Base-by-base conservation (phyloP, 2,329 filamentous ascomycete species). In the Cladosporium sp. region DNA sequence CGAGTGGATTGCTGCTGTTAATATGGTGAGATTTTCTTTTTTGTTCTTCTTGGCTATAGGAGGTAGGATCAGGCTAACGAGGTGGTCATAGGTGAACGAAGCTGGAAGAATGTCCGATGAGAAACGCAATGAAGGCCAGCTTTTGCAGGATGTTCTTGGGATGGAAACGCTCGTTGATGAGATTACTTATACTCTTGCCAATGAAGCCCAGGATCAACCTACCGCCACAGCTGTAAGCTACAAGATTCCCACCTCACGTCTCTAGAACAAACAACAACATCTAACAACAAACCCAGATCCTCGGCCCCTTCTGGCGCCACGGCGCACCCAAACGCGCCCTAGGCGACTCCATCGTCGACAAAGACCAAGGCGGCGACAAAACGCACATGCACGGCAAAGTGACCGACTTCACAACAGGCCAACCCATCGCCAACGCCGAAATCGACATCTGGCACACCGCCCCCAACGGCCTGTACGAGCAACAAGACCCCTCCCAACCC, bases 241-340 rank as follows among this genome's bases (percentile, higher is more conserved):
- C 41, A 13, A 13, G 25, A 20, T 9, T 15, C n/a, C 11, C 7
- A 2, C 6, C 29, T 19, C 38, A 20, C 4, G 13, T 20, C 13
- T 16, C 18, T 15, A 16, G 38, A 8, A 30, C n/a, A n/a, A n/a
- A n/a, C n/a, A 15, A 32, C 25, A n/a, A 20, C 16, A 13, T 19
- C 16, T 22, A 15, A 35, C 32, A 27, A 9, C 32, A 5, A 3
- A 2, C 18, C 15, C 11, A 43, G 35, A 89, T 95, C 57, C 78
- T 95, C 0, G 89, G 89, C 0, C 89, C 89, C 1, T 95, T 95
- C 72, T 94, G 87, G 80, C 79, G 87, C 5, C 77, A 81, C 38
- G 78, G 90, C 58, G 82, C 88, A 0, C 88, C 88, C 4, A 70
- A 78, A 51, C 78, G 84, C 40, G 70, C 80, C n/a, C 86, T 86